A percentile compares a stretch with the other conserved stretches of the same genome.
Evolutionary conservation across 495 filamentous ascomycete genomes (phyloP).

Genomic region (Podospora didyma): DNA sequence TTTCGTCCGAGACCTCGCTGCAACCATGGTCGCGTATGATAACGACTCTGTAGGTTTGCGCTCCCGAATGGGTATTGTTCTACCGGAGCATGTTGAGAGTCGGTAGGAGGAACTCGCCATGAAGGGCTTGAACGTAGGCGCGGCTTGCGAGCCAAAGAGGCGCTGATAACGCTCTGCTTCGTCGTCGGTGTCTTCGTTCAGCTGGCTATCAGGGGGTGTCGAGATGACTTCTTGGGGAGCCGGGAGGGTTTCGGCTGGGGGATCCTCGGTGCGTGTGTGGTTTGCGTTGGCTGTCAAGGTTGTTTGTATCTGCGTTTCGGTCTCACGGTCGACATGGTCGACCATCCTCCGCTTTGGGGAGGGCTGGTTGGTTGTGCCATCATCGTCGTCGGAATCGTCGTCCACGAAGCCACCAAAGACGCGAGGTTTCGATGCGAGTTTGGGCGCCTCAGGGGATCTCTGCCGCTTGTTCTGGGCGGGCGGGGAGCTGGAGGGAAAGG

Average conservation of each 20-base stretch:
- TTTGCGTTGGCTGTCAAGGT: background rate
- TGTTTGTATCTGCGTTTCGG: background rate
- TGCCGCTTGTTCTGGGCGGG: constrained; percentile 41
- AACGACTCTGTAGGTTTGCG: constrained; percentile 44
- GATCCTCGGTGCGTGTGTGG: background rate
- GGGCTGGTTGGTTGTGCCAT: constrained; percentile 24
- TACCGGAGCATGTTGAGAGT: constrained; percentile 65
- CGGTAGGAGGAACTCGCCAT: constrained; percentile 30
- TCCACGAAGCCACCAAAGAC: constrained; percentile 38
- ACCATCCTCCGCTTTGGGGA: constrained; percentile 38
- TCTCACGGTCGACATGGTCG: constrained; percentile 8
- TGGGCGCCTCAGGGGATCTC: constrained; percentile 16
- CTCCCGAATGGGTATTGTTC: constrained; percentile 49
- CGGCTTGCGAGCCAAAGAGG: constrained; percentile 18
- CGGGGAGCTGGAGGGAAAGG: constrained; percentile 53
- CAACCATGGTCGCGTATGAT: constrained; percentile 66
- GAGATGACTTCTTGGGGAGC: constrained; percentile 2
- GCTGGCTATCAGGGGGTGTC: constrained; percentile 17
- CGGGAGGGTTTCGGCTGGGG: background rate
- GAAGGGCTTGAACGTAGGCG: background rate
- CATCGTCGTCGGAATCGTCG: constrained; percentile 44
- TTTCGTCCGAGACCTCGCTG: constrained; percentile 61
- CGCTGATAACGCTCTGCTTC: constrained; percentile 25
- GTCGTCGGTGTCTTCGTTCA: constrained; percentile 14
- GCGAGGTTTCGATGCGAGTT: constrained; percentile 20